These are phyloP conservation scores for Osmanthus fragrans DNA, from an alignment of 257 asterid species.

Conservation along the genomic window DNA sequence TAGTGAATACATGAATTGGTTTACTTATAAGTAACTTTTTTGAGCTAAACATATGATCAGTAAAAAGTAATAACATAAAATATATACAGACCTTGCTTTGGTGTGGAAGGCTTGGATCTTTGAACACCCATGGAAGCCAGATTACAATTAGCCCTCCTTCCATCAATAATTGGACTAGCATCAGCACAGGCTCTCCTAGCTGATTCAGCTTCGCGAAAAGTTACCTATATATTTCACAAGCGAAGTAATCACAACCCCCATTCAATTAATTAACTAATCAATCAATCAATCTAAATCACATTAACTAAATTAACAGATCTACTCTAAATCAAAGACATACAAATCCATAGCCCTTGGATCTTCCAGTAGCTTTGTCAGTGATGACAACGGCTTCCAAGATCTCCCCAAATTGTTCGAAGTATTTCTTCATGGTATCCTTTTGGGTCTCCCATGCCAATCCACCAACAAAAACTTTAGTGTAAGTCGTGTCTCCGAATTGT, in stretches of 20 bases:
- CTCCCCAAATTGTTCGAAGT: conserved; percentile 95
- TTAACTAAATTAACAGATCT: no score
- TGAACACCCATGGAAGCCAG: conserved; percentile 97
- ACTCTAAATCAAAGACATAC: conserved; percentile 30
- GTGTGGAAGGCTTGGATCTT: conserved; percentile 92
- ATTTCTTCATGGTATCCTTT: conserved; percentile 90
- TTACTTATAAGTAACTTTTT: no score
- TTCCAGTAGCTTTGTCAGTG: conserved; percentile 84
- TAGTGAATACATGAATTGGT: no score
- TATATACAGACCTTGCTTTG: conserved; percentile 56
- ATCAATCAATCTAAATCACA: no score
- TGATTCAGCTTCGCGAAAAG: conserved; percentile 86
- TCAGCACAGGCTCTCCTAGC: conserved; percentile 96
- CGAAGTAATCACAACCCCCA: no score
- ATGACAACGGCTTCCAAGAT: conserved; percentile 95
- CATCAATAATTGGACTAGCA: conserved; percentile 93
- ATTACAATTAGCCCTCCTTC: conserved; percentile 97
- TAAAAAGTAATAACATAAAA: not conserved
- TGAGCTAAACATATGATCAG: no score
- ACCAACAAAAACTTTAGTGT: conserved; percentile 92
- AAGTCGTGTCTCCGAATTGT: conserved; percentile 88
- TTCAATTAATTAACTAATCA: no score
- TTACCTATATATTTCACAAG: conserved; percentile 47
- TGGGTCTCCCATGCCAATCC: conserved; percentile 99
- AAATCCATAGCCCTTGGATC: conserved; percentile 98